Evolutionary conservation across 116 monocot genomes (phyloP).

Genomic region (Zostera marina): DNA sequence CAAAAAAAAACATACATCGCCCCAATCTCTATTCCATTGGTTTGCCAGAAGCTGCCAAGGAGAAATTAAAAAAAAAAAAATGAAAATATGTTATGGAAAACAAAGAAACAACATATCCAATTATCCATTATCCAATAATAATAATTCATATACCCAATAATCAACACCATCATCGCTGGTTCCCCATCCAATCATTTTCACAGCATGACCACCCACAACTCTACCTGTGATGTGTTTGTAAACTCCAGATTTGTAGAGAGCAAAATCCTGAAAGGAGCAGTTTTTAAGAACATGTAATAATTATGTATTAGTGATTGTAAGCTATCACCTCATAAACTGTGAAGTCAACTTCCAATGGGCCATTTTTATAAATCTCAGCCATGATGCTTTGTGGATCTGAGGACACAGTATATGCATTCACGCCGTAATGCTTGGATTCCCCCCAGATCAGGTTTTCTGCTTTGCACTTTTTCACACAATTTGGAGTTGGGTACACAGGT

Average conservation of each 20-base stretch:
- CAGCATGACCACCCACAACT: conserved; percentile 74
- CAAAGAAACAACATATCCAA: no score
- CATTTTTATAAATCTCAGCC: conserved; percentile 77
- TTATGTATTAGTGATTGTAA: neutral
- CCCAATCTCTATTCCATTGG: conserved; percentile 96
- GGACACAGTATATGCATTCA: conserved; percentile 54
- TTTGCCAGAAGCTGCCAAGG: conserved; percentile 54
- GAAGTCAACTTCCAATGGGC: conserved; percentile 88
- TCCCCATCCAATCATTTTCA: conserved; percentile 97
- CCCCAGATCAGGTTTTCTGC: conserved; percentile 56
- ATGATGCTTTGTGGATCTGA: conserved; percentile 66
- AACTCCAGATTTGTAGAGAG: conserved; percentile 88
- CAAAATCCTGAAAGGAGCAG: conserved; percentile 55
- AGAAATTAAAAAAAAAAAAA: neutral
- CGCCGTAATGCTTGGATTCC: conserved; percentile 63
- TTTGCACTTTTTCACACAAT: conserved; percentile 58
- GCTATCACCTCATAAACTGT: conserved; percentile 82
- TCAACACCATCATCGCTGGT: conserved; percentile 80
- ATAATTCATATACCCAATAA: conserved; percentile 53
- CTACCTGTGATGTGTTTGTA: conserved; percentile 81
- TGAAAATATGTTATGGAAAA: no score
- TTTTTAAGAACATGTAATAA: neutral
- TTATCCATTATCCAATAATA: no score
- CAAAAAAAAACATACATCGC: conserved; percentile 49
- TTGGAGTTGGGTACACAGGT: conserved; percentile 68